These are phyloP conservation scores for Epithele typhae DNA, from an alignment of 768 basidiomycete genomes.

Conservation along the genomic window DNA sequence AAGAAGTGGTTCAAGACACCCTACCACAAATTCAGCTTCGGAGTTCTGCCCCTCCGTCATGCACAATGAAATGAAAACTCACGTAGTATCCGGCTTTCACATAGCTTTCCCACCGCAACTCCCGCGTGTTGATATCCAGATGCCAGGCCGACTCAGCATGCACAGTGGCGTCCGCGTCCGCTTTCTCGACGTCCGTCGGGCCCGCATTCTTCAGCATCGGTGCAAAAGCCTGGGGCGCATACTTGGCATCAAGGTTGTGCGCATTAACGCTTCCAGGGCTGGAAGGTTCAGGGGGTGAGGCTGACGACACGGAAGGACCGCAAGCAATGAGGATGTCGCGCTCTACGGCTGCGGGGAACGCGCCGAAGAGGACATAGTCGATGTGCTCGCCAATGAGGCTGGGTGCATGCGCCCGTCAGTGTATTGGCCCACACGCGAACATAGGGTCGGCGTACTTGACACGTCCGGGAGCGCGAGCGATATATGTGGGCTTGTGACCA, in stretches of 20 bases:
- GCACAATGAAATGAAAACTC: slow-evolving; percentile 22
- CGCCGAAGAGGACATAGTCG: slow-evolving; percentile 81
- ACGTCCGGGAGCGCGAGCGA: slow-evolving; percentile 75
- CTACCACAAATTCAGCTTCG: slow-evolving; percentile 28
- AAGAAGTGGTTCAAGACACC: slow-evolving; percentile 69
- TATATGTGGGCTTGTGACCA: slow-evolving; percentile 62
- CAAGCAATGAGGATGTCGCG: slow-evolving; percentile 80
- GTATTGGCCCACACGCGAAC: slow-evolving; percentile 22
- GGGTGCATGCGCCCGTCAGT: not conserved
- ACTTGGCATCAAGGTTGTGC: slow-evolving; percentile 59
- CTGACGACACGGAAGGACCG: slow-evolving; percentile 34
- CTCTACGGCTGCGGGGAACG: slow-evolving; percentile 81
- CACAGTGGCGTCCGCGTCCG: slow-evolving; percentile 29
- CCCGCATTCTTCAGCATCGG: slow-evolving; percentile 36
- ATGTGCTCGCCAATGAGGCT: slow-evolving; percentile 67
- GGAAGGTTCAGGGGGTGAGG: slow-evolving; percentile 19
- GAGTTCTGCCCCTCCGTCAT: not conserved
- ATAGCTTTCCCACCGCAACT: slow-evolving; percentile 82
- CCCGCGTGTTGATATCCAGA: slow-evolving; percentile 66
- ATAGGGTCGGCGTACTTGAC: slow-evolving; percentile 54
- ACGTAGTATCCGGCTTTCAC: slow-evolving; percentile 86
- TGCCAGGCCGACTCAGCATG: slow-evolving; percentile 54
- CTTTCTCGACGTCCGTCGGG: slow-evolving; percentile 26
- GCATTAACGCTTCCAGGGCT: slow-evolving; percentile 50
- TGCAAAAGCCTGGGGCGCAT: slow-evolving; percentile 53